Base-by-base conservation (phyloP, 2,329 filamentous ascomycete genomes). In the Cercospora berteroae region DNA sequence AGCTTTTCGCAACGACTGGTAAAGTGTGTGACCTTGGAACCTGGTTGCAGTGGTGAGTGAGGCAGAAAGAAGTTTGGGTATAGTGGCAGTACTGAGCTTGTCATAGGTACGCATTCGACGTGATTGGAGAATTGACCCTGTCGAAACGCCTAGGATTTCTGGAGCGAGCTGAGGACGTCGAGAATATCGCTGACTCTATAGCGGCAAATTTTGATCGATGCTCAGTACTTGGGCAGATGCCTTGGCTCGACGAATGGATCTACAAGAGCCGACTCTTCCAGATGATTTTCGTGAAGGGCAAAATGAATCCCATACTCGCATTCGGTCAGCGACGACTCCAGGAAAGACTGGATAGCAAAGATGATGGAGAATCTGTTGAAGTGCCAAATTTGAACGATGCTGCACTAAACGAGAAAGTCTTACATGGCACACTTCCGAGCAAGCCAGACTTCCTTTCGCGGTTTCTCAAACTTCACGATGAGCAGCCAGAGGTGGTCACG, bases 11-110 rank as follows among this genome's bases (percentile, higher is more conserved):
- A 4, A 73, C 70, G 6, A 79, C 79, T 1, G 76, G 78, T 16
- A 71, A 72, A 20, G 77, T 79, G 16, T 90, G 88, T 73, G 86
- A 91, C 75, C 88, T 91, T 52, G 86, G 87, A 2, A 82, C 84
- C 58, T 93, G 90, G 90, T 80, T 93, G 63, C 90, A 93, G 74
- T 93, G 88, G 75, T 93, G 91, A 72, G 90, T 60, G 18, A 55
- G 16, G 31, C 13, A 36, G 16, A n/a, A 4, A 23, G 10, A 10
- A 9, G 4, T n/a, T 31, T 20, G 16, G 25, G 13, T 23, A 25
- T 23, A 27, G 8, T 3, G 13, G 13, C n/a, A 52, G 4, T 27
- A 25, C 13, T 50, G 60, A 27, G 8, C 2, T 8, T 2, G 16
- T 23, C 12, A 42, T 23, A 64, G 71, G 70, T 69, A 70, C 39